These are phyloP conservation scores for Podila verticillata DNA, from an alignment of 192 early-diverging fungal species.

Conservation along the genomic window DNA sequence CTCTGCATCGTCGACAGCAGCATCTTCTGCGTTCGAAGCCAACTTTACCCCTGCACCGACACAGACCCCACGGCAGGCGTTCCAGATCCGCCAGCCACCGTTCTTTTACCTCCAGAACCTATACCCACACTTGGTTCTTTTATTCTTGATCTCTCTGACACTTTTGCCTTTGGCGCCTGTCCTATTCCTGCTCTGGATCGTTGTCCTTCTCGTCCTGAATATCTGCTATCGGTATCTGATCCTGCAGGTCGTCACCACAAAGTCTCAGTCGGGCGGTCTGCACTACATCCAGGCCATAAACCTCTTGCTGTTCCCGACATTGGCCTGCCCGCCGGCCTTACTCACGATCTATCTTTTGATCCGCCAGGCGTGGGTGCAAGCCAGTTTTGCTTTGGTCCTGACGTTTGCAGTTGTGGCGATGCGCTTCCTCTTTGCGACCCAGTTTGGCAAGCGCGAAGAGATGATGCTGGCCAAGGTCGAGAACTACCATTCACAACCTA, in stretches of 20 bases:
- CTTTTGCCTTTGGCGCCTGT: constrained; percentile 16
- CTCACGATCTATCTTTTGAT: constrained; percentile 3
- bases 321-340: constrained; percentile 14
- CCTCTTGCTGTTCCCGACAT: constrained; percentile 12
- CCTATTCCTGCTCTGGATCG: constrained; percentile 22
- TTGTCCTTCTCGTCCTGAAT: constrained; percentile 9
- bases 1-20: not conserved
- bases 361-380: constrained; percentile 22
- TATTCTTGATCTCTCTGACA: constrained; percentile 21
- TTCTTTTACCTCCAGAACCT: constrained; percentile 26
- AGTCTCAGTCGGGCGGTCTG: constrained; percentile 29
- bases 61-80: constrained; percentile 30
- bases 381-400: not conserved
- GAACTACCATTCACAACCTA: not conserved
- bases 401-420: not conserved
- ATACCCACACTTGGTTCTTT: constrained; percentile 21
- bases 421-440: constrained; percentile 2
- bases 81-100: constrained; percentile 27
- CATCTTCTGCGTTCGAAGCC: constrained; percentile 5
- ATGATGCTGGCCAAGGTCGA: constrained; percentile 23
- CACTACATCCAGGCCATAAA: constrained; percentile 24
- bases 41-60: constrained; percentile 29
- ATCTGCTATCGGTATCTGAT: constrained; percentile 23
- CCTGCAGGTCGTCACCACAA: constrained; percentile 32
- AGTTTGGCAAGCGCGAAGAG: constrained; percentile 26